These are phyloP conservation scores for Cladorrhinum sp. DNA, from an alignment of 2,329 filamentous ascomycete genomes.

Conservation along the genomic window DNA sequence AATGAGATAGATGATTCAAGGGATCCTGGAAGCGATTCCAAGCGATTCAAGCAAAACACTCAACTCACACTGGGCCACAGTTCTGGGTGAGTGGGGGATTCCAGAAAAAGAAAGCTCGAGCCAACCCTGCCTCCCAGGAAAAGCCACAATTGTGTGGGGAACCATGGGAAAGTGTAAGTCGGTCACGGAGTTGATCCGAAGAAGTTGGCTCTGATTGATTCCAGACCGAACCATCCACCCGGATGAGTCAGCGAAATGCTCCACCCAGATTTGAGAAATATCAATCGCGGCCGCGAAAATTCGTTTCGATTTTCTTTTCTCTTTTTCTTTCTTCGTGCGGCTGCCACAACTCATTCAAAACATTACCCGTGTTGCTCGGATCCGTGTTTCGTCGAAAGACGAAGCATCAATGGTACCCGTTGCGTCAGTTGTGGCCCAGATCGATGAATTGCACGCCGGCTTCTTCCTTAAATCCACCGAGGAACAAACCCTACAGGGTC, in stretches of 20 bases:
- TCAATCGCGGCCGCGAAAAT: conserved; percentile 23
- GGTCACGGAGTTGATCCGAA: conserved; percentile 8
- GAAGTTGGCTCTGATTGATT: conserved; percentile 5
- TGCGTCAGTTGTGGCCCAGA: conserved; percentile 83
- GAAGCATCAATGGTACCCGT: conserved; percentile 51
- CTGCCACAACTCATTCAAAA: conserved; percentile 61
- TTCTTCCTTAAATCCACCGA: conserved; percentile 43
- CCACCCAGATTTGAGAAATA: conserved; percentile 21
- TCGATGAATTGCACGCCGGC: conserved; percentile 69
- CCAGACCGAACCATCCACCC: not conserved
- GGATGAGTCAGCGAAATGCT: conserved; percentile 23
- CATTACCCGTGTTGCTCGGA: conserved; percentile 78
- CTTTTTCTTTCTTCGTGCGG: conserved; percentile 72
- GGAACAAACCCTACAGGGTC: conserved; percentile 40
- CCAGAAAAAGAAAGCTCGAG: not conserved
- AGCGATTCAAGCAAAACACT: not conserved
- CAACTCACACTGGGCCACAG: not conserved
- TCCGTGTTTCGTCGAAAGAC: conserved; percentile 44
- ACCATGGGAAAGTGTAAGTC: not conserved
- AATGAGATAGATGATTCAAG: not conserved
- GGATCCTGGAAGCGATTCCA: not conserved
- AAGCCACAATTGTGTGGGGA: not conserved
- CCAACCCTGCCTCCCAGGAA: conserved; percentile 2
- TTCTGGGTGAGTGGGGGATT: not conserved
- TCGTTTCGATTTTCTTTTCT: conserved; percentile 38